Percentiles rank a stretch among this genome's conserved stretches.
Conservation (phyloP, 345 rosid species). For the Sonneratia alba region DNA sequence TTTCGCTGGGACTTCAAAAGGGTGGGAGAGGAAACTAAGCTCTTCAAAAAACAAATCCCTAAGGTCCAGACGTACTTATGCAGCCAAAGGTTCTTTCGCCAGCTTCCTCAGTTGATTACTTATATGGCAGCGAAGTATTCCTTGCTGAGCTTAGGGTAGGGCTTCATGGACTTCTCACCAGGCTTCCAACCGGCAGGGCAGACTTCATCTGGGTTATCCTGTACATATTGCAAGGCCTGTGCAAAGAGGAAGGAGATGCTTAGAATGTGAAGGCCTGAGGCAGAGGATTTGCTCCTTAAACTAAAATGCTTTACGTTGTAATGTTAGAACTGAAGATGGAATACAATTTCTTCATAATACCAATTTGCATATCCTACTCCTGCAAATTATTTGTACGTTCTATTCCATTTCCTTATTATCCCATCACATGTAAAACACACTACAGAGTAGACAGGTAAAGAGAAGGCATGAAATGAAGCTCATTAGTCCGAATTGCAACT, state of each 20-base stretch:
- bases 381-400: not conserved
- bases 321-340: too few species aligned
- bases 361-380: not conserved
- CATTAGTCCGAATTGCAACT: too few species aligned
- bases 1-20: not conserved
- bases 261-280: not conserved
- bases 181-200: constrained; percentile 99
- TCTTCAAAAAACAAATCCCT: not conserved
- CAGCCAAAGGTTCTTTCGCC: not conserved
- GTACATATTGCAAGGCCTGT: constrained; percentile 91
- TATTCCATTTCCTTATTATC: not conserved
- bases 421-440: not conserved
- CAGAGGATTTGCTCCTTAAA: not conserved
- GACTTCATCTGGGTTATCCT: constrained; percentile 95
- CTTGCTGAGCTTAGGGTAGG: constrained; percentile 91
- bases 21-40: not conserved
- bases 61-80: not conserved
- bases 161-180: constrained; percentile 95
- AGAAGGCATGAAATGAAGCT: too few species aligned
- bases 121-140: constrained; percentile 53
- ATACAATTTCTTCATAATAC: not conserved
- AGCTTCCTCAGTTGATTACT: not conserved
- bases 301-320: too few species aligned
- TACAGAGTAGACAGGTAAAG: not conserved
- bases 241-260: not conserved